A percentile compares a stretch with the other conserved stretches of the same genome.
These are phyloP conservation scores for Boletus vermiculosoides DNA, from an alignment of 768 basidiomycete species.

Conservation along the genomic window DNA sequence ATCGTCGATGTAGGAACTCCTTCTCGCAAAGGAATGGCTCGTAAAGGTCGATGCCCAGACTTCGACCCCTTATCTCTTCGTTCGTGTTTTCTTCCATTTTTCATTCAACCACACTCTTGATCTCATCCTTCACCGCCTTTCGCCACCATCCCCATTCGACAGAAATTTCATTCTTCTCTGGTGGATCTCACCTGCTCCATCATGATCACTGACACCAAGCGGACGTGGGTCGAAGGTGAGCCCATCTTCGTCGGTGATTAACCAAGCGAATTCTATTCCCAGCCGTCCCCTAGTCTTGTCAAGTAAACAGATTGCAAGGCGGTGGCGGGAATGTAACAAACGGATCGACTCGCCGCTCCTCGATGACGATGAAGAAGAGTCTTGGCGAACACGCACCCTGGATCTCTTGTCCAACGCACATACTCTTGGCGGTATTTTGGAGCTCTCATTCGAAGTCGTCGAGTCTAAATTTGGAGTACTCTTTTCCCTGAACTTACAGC, in stretches of 20 bases:
- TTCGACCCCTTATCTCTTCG: conserved; percentile 70
- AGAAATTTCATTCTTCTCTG: conserved; percentile 66
- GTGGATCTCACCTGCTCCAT: conserved; percentile 58
- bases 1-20: conserved; percentile 43
- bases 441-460: conserved; percentile 57
- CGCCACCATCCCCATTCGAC: conserved; percentile 9
- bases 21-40: conserved; percentile 73
- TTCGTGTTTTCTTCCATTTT: conserved; percentile 38
- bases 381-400: conserved; percentile 57
- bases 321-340: conserved; percentile 66
- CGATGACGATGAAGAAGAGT: conserved; percentile 49
- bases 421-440: conserved; percentile 57
- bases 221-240: conserved; percentile 73
- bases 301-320: conserved; percentile 58
- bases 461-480: conserved; percentile 59
- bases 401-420: conserved; percentile 58
- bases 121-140: conserved; percentile 2
- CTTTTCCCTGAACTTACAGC: background rate
- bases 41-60: conserved; percentile 58
- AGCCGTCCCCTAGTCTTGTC: conserved; percentile 44
- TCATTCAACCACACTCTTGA: conserved; percentile 8
- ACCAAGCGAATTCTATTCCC: conserved; percentile 16
- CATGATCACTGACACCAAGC: conserved; percentile 72
- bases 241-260: conserved; percentile 21
- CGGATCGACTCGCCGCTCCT: conserved; percentile 28